Evolutionary conservation across 2,329 filamentous ascomycete species (phyloP).

Genomic region (Cladosporium phlei): DNA sequence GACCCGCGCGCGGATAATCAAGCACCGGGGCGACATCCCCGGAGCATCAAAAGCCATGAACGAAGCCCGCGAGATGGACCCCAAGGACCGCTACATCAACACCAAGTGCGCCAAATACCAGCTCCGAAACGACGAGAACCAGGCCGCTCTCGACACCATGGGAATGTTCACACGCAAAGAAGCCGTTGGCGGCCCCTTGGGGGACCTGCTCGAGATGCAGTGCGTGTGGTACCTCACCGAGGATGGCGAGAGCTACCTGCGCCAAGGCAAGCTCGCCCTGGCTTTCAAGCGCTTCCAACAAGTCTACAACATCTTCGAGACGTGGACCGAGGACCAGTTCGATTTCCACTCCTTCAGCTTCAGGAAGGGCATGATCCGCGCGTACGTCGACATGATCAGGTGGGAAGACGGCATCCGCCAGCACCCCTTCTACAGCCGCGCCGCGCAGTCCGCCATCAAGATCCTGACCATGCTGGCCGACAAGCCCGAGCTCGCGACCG

Average conservation of each 20-base stretch:
- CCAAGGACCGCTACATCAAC: constrained; percentile 95
- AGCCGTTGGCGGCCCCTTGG: constrained; percentile 77
- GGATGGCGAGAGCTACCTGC: constrained; percentile 82
- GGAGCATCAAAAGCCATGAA: constrained; percentile 88
- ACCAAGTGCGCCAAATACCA: constrained; percentile 97
- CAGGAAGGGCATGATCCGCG: constrained; percentile 90
- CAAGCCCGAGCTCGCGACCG: constrained; percentile 64
- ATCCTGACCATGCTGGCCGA: constrained; percentile 78
- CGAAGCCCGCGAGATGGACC: constrained; percentile 75
- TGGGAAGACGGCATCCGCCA: constrained; percentile 92
- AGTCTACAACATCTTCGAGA: constrained; percentile 87
- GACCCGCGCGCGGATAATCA: constrained; percentile 92
- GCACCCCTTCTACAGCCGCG: constrained; percentile 86
- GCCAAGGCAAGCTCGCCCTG: constrained; percentile 75
- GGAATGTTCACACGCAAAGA: constrained; percentile 92
- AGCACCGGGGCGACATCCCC: constrained; percentile 74
- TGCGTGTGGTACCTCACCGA: constrained; percentile 96
- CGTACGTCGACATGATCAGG: constrained; percentile 91
- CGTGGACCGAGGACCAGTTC: constrained; percentile 98
- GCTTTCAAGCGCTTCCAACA: constrained; percentile 89
- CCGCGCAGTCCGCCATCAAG: constrained; percentile 74
- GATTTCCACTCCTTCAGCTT: constrained; percentile 98
- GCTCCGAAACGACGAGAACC: constrained; percentile 84
- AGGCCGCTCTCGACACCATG: constrained; percentile 80
- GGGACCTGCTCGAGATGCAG: constrained; percentile 95